Evolutionary conservation across 352 stramenopile species (phyloP).

Genomic region (Globisporangium heterothallicum): DNA sequence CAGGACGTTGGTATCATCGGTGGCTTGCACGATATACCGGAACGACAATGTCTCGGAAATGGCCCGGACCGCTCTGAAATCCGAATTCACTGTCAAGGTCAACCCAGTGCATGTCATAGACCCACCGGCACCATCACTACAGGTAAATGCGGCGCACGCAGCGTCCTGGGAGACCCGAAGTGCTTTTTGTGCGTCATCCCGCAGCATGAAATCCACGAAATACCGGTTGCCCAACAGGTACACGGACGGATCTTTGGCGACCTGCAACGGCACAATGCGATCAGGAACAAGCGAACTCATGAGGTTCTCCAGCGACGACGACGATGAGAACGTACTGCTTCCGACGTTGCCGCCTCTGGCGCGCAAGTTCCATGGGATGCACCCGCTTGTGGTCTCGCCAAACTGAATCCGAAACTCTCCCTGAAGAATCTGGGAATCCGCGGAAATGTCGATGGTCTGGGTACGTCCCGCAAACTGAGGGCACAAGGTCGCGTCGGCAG

Average conservation of each 20-base stretch:
- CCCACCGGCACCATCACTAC: slow-evolving; percentile 28
- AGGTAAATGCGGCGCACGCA: slow-evolving; percentile 43
- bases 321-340: background rate
- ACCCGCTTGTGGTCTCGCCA: slow-evolving; percentile 29
- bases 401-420: slow-evolving; percentile 38
- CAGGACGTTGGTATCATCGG: slow-evolving; percentile 23
- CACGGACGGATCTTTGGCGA: slow-evolving; percentile 36
- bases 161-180: slow-evolving; percentile 22
- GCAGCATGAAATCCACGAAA: slow-evolving; percentile 39
- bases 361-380: slow-evolving; percentile 41
- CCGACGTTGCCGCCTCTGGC: slow-evolving; percentile 16
- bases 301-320: slow-evolving; percentile 29
- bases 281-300: slow-evolving; percentile 32
- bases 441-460: slow-evolving; percentile 63
- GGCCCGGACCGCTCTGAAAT: slow-evolving; percentile 31
- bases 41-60: slow-evolving; percentile 42
- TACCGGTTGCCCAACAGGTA: slow-evolving; percentile 34
- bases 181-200: slow-evolving; percentile 27
- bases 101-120: slow-evolving; percentile 25
- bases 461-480: slow-evolving; percentile 26
- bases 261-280: slow-evolving; percentile 33
- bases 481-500: slow-evolving; percentile 31
- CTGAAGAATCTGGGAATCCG: slow-evolving; percentile 31
- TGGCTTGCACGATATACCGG: slow-evolving; percentile 43
- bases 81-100: slow-evolving; percentile 36